Evolutionary conservation across 2,329 filamentous ascomycete species (phyloP), one percentile per base, ranked within the genome.

Genomic region (Colletotrichum lini): DNA sequence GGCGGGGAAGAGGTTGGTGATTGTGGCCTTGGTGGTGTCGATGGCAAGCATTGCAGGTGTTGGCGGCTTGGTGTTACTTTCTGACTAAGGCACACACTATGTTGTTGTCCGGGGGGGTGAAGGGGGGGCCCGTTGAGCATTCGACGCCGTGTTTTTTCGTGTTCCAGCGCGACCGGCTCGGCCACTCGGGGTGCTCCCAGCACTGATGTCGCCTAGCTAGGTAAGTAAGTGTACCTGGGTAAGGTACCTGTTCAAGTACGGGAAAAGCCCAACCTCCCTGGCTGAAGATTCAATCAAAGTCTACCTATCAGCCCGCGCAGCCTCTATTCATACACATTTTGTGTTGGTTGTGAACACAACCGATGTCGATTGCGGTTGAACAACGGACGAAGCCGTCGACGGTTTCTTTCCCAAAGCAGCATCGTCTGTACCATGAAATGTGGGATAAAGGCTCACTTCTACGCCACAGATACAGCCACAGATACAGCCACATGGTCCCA

Each of bases 1-100:
- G 65, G 30, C 26, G 68, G 60, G 65, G 58, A 68, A 65, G 68
- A 71, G 65, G 68, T 71, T 71, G 68, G 68, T 68, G 68, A 68
- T 68, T 71, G 53, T 45, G 67, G 65, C 47, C 66, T 67, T 63
- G 65, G 65, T 71, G 52, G 61, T 71, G 58, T 52, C 57, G 38
- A 62, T 68, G 65, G 53, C 40, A 15, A 63, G 26, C 49, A 52
- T 53, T 65, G 53, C 53, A 71, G 38, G 42, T 56, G 47, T 60
- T 58, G 58, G 58, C 38, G 66, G 50, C 40, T 65, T 71, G 65
- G 65, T 63, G 68, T 68, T 68, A 65, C 65, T 63, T 47, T 58
- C 57, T 71, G 68, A 71, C 68, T 71, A 71, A 71, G 65, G 52
- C 52, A 52, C 52, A 52, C 26, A 40, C 38, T 23, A 26, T 23